A percentile compares a stretch with the other conserved stretches of the same genome.
These are phyloP conservation scores for Rosa rugosa DNA, from an alignment of 306 rosid species.

Conservation along the genomic window DNA sequence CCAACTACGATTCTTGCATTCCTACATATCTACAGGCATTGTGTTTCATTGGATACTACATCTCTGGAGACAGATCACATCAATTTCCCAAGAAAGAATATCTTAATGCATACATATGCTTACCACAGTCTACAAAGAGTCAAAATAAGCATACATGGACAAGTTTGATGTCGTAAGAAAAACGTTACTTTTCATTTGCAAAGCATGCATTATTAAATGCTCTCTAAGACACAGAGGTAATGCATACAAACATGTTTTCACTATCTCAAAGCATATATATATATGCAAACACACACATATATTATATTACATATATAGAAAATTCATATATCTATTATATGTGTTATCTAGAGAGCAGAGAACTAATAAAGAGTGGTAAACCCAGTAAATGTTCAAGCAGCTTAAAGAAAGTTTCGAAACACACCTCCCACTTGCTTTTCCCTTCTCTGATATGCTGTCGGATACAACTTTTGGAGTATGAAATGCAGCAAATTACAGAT, in stretches of 20 bases:
- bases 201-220: not conserved
- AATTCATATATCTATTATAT: not conserved
- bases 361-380: not conserved
- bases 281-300: not conserved
- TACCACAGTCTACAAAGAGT: not conserved
- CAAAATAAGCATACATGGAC: not conserved
- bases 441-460: slow-evolving; percentile 54
- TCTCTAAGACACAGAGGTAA: not conserved
- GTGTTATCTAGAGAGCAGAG: not conserved
- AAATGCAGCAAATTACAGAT: slow-evolving; percentile 77
- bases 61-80: not conserved
- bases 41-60: not conserved
- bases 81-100: not conserved
- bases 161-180: not conserved
- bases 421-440: slow-evolving; percentile 61
- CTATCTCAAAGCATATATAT: not conserved
- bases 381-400: not conserved
- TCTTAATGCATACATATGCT: not conserved
- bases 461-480: slow-evolving; percentile 72
- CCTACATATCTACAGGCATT: not conserved
- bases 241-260: not conserved
- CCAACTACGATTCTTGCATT: not conserved
- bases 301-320: not conserved
- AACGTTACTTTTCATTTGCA: not conserved
- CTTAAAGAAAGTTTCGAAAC: not conserved